Conservation (phyloP, 2,329 filamentous ascomycete species). For the Diaporthe aspalathi region DNA sequence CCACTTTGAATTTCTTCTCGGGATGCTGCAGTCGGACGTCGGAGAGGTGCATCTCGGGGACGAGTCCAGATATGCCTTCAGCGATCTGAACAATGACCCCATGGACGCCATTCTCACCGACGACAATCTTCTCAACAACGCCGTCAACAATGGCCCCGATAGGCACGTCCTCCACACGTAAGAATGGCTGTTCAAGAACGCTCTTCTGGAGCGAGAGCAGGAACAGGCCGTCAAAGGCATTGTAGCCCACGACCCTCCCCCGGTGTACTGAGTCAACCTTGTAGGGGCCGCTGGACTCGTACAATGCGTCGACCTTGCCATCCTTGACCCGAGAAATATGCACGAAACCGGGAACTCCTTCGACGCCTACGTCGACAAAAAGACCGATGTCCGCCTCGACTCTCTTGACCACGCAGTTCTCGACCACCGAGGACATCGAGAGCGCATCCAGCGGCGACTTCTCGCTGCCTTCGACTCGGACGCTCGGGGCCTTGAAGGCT, state of each 20-base stretch:
- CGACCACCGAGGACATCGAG: conserved; percentile 79
- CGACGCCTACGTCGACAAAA: conserved; percentile 78
- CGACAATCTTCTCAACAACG: conserved; percentile 84
- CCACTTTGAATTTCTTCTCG: conserved; percentile 95
- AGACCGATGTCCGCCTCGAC: conserved; percentile 85
- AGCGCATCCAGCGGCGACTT: conserved; percentile 68
- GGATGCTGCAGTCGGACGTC: conserved; percentile 90
- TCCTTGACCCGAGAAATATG: conserved; percentile 95
- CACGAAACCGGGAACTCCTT: conserved; percentile 83
- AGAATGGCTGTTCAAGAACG: conserved; percentile 86
- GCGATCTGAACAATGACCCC: conserved; percentile 86
- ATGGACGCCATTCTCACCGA: conserved; percentile 80
- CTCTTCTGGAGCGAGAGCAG: conserved; percentile 85
- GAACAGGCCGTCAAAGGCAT: conserved; percentile 85
- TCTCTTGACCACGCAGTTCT: conserved; percentile 81
- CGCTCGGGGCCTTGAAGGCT: conserved; percentile 64
- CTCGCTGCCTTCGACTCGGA: conserved; percentile 54
- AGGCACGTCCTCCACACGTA: conserved; percentile 90
- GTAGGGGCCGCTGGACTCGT: conserved; percentile 80
- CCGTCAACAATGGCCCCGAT: conserved; percentile 85
- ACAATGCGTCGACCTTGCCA: conserved; percentile 85
- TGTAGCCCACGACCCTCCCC: conserved; percentile 87
- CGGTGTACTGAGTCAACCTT: conserved; percentile 82
- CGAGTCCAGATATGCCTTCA: conserved; percentile 89
- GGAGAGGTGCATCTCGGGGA: conserved; percentile 87